phyloP scores from a whole-genome alignment of 768 basidiomycete species.

The Mycena capillaripes region DNA sequence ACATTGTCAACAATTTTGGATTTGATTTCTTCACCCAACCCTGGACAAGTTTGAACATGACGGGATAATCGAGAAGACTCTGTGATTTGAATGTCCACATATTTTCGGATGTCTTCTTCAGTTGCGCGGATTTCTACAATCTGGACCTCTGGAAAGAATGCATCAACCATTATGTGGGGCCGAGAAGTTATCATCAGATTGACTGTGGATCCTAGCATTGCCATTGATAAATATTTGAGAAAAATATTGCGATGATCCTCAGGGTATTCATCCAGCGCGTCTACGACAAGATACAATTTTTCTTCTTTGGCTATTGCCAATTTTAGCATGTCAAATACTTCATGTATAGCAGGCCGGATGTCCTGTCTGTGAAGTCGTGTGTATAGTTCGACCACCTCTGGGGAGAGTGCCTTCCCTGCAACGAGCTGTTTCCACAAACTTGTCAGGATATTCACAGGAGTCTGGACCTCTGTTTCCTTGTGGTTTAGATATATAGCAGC shows the following conservation, averaged over 20 bases:
- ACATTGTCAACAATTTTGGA: background rate
- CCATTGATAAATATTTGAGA: background rate
- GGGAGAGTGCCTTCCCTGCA: background rate
- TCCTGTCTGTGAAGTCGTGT: background rate
- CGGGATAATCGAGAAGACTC: background rate
- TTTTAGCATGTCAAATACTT: background rate
- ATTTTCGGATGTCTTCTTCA: background rate
- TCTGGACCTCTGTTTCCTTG: background rate
- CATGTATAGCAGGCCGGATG: background rate
- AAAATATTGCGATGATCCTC: background rate
- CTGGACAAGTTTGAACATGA: background rate
- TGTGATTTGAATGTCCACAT: background rate
- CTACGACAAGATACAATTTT: background rate
- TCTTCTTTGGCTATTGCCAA: too few species aligned
- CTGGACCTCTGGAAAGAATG: background rate
- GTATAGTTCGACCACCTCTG: background rate
- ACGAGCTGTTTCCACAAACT: background rate
- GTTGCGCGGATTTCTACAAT: background rate
- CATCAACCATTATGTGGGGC: too few species aligned
- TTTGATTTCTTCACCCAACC: background rate
- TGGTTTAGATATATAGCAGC: conserved; percentile 7
- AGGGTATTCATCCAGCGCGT: conserved; percentile 13
- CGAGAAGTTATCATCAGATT: conserved; percentile 16
- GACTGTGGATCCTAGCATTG: background rate
- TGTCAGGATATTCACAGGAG: background rate